Evolutionary conservation across 73 alveolate species (phyloP), one percentile per base, ranked within the genome.

Genomic region (Durusdinium trenchii): DNA sequence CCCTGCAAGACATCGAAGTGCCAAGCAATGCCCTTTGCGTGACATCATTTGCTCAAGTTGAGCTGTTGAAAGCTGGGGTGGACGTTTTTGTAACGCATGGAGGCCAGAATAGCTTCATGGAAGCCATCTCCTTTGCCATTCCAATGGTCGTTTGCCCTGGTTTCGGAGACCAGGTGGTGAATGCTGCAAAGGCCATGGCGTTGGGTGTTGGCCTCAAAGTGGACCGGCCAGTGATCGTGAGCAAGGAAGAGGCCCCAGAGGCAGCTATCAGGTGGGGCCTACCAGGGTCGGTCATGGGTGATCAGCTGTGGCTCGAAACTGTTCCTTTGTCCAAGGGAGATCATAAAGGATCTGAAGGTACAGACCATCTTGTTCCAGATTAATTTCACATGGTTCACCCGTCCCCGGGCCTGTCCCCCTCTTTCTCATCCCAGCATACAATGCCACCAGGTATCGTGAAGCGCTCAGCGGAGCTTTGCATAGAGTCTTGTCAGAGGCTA

Each of bases 11-110:
- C 83, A 23, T 91, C 86, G 35, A 69, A 45, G 97, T 91, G 6
- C 97, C 97, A 16, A 48, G 89, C 60, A 30, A 52, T n/a, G 97
- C 76, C 35, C 16, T 91, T 46, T 91, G 97, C 61, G 90, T 69
- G 86, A 69, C 52, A 23, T 91, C 97, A 42, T 91, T 91, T 43
- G 76, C 89, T 16, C 97, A 91, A 38, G 97, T 91, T n/a, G 97
- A 91, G 52, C 45, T 91, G 75, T 40, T 91, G 89, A 67, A 89
- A 69, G 46, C 78, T 51, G 90, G 97, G 57, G 76, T 91, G 1
- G 97, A 91, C 69, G 97, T 91, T 57, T 91, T 91, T 50, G 97
- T 91, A 89, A 91, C 97, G 0, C 97, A 91, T 76, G 97, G 97
- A 2, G 97, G 97, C 46, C 97, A 91, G 60, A 91, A 91, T 78